Evolutionary conservation across 306 rosid genomes (phyloP).

Genomic region (Castanopsis chinensis): DNA sequence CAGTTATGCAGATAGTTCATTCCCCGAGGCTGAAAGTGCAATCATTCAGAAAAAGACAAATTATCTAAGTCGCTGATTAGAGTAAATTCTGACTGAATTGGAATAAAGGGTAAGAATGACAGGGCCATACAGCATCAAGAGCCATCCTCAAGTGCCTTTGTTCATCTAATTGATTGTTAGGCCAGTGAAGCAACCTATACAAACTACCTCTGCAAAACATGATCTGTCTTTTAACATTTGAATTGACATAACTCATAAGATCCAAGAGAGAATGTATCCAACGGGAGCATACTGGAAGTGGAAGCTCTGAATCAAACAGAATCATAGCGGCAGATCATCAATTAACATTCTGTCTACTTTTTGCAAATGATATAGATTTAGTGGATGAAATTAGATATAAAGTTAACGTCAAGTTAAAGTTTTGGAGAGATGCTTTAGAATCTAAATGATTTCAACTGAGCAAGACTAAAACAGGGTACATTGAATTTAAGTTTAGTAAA

Average conservation of each 20-base stretch:
- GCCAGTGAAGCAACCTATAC: slow-evolving; percentile 84
- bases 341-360: background rate
- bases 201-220: slow-evolving; percentile 86
- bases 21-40: slow-evolving; percentile 74
- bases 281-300: background rate
- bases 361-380: too few species aligned
- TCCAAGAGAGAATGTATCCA: background rate
- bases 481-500: too few species aligned
- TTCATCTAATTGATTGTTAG: slow-evolving; percentile 87
- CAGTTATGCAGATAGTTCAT: slow-evolving; percentile 93
- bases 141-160: slow-evolving; percentile 88
- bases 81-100: slow-evolving; percentile 13
- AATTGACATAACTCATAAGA: slow-evolving; percentile 13
- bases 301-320: background rate
- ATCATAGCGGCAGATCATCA: background rate
- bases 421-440: too few species aligned
- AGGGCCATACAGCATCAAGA: slow-evolving; percentile 75
- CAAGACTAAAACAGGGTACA: too few species aligned
- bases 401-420: too few species aligned
- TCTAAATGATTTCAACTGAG: too few species aligned
- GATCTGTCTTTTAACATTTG: slow-evolving; percentile 34
- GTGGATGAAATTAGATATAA: too few species aligned
- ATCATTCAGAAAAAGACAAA: slow-evolving; percentile 23
- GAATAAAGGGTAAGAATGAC: slow-evolving; percentile 18
- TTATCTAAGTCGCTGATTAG: slow-evolving; percentile 10